A percentile compares a stretch with the other conserved stretches of the same genome.
These are phyloP conservation scores for Herpotrichia juniperi DNA, from an alignment of 2,329 filamentous ascomycete species.

Conservation along the genomic window DNA sequence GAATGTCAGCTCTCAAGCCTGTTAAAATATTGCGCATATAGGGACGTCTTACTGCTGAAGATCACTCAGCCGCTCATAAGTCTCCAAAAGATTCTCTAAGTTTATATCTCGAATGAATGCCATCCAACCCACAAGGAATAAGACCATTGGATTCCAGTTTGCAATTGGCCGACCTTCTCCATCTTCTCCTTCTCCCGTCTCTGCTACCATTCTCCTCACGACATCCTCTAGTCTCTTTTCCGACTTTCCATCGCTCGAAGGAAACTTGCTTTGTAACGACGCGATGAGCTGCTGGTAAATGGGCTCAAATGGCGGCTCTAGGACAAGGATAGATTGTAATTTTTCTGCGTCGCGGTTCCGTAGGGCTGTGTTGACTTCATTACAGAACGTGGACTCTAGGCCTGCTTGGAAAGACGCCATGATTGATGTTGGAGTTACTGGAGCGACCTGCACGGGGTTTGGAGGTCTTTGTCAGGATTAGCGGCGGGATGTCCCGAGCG, in stretches of 20 bases:
- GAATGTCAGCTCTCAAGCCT: constrained; percentile 1
- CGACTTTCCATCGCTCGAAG: constrained; percentile 20
- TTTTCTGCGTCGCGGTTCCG: constrained; percentile 24
- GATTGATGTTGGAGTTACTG: constrained; percentile 5
- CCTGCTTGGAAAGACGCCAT: constrained; percentile 21
- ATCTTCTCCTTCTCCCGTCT: constrained; percentile 58
- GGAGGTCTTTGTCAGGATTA: neutral
- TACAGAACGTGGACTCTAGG: constrained; percentile 30
- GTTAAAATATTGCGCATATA: no score
- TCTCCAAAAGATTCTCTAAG: constrained; percentile 73
- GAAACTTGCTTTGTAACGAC: constrained; percentile 30
- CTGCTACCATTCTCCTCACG: constrained; percentile 46
- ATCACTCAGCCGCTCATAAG: constrained; percentile 75
- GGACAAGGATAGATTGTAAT: constrained; percentile 33
- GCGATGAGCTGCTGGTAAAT: constrained; percentile 37
- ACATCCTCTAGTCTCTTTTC: constrained; percentile 31
- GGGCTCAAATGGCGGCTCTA: constrained; percentile 35
- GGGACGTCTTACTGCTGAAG: constrained; percentile 67
- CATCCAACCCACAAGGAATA: constrained; percentile 82
- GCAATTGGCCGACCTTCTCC: constrained; percentile 61
- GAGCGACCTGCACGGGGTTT: neutral
- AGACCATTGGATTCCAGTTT: constrained; percentile 76
- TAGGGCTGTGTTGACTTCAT: constrained; percentile 34
- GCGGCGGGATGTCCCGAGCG: no score
- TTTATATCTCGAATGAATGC: constrained; percentile 81